These are phyloP conservation scores for Fusarium incarnatum DNA, from an alignment of 2,329 filamentous ascomycete species.

Conservation along the genomic window DNA sequence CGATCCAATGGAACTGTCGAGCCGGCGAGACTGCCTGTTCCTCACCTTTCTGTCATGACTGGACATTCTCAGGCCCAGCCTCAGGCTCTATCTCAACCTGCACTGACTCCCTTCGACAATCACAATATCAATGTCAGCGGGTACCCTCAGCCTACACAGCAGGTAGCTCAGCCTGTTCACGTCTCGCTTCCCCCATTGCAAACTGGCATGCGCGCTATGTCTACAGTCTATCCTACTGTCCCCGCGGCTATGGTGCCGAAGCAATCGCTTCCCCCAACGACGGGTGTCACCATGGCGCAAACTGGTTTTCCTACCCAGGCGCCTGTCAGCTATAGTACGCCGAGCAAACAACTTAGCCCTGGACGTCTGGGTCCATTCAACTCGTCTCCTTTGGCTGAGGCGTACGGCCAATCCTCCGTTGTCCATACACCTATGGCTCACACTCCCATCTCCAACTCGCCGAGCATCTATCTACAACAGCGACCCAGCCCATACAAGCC, in stretches of 20 bases:
- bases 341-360: constrained; percentile 66
- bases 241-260: constrained; percentile 57
- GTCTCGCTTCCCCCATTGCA: constrained; percentile 73
- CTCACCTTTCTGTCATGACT: constrained; percentile 76
- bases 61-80: constrained; percentile 47
- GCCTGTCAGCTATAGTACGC: constrained; percentile 60
- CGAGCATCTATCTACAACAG: constrained; percentile 87
- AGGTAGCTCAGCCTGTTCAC: constrained; percentile 48
- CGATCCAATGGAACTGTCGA: constrained; percentile 43
- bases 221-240: constrained; percentile 75
- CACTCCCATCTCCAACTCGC: constrained; percentile 81
- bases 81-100: constrained; percentile 16
- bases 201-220: constrained; percentile 76
- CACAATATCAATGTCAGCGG: constrained; percentile 53
- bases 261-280: constrained; percentile 44
- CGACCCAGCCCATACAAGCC: constrained; percentile 93
- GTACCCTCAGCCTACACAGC: constrained; percentile 50
- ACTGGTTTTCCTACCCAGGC: constrained; percentile 47
- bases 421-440: constrained; percentile 68
- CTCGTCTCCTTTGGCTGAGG: constrained; percentile 77
- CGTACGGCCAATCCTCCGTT: constrained; percentile 64
- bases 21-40: constrained; percentile 70
- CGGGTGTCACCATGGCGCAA: constrained; percentile 40
- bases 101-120: constrained; percentile 45
- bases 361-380: constrained; percentile 58